These are phyloP conservation scores for Russula abietina DNA, from an alignment of 768 basidiomycete species.

Conservation along the genomic window DNA sequence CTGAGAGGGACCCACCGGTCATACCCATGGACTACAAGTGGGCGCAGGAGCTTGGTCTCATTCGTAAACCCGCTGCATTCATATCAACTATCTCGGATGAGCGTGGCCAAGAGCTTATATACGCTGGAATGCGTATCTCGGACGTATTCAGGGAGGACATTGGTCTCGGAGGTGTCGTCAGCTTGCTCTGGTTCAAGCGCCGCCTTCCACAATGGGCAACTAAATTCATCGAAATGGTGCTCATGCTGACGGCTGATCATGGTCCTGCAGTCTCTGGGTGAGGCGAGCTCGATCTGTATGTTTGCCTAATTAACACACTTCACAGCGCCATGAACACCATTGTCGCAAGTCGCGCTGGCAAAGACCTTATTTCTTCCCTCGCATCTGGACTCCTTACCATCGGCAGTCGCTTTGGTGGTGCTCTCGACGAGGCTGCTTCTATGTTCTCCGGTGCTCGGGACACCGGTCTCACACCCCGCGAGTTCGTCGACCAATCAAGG, in stretches of 20 bases:
- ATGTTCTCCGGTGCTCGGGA: conserved; percentile 95
- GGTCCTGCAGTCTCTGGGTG: conserved; percentile 90
- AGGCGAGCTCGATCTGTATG: conserved; percentile 7
- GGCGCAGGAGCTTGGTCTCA: conserved; percentile 97
- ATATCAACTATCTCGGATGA: conserved; percentile 99
- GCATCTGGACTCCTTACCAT: conserved; percentile 96
- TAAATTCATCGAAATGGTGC: conserved; percentile 99
- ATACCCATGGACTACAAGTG: conserved; percentile 99
- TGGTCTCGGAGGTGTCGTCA: conserved; percentile 94
- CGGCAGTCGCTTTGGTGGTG: conserved; percentile 97
- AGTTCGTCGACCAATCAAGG: conserved; percentile 91
- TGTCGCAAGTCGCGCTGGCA: conserved; percentile 97
- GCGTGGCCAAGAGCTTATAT: conserved; percentile 96
- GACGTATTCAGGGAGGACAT: conserved; percentile 98
- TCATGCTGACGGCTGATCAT: conserved; percentile 98
- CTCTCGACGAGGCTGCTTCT: conserved; percentile 91
- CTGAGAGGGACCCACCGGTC: conserved; percentile 84
- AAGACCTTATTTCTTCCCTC: conserved; percentile 95
- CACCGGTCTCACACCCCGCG: conserved; percentile 90
- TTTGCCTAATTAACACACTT: neutral
- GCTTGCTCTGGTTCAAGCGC: conserved; percentile 96
- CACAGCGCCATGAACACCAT: conserved; percentile 95
- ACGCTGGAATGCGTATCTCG: conserved; percentile 98
- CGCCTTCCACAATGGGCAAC: conserved; percentile 86
- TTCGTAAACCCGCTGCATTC: conserved; percentile 97